Evolutionary conservation across 2,329 filamentous ascomycete species (phyloP), one percentile per base, ranked within the genome.

Genomic region (Fusarium ramigenum): DNA sequence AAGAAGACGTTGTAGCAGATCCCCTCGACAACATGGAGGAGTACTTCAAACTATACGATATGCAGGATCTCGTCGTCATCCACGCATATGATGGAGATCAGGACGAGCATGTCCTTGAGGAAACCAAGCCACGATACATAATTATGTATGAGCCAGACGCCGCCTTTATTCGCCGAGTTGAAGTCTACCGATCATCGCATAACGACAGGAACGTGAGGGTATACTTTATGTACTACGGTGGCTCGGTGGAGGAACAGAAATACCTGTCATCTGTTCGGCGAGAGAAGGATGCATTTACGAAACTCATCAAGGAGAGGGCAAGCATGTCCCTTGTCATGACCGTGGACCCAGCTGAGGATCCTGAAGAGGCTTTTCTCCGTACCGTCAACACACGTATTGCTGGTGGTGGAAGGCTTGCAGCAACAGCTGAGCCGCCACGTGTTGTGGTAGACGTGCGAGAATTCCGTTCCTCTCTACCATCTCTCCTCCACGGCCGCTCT

Each of bases 61-160:
- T 97, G 91, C 89, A 94, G 75, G 93, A 97, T 74, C 85, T 98
- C 25, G 88, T 98, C 18, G 90, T 97, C 44, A 87, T 98, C 23
- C 96, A 98, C 80, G 93, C 96, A 2, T 99, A 97, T 80, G 95
- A 97, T 67, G 95, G 95, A 16, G 96, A 98, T 80, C 93, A 96
- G 85, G 96, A 99, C 80, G 96, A 98, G 80, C 94, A 97, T 80
- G 88, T 98, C n/a, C 88, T 99, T 4, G 96, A 99, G 80, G 96
- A 99, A 82, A 88, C 96, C 65, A 95, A 93, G 78, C 96, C 96
- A 39, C 91, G 93, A 68, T 98, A 98, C 82, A 94, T 99, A 66
- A 93, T 99, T 84, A 98, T 99, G 96, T 99, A 98, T 82, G 96
- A 98, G 80, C 96, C 96, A 2, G 95, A 98, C 74, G 91, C 96